These are phyloP conservation scores for Erysimum cheiri DNA, from an alignment of 441 rosid genomes.

Conservation along the genomic window DNA sequence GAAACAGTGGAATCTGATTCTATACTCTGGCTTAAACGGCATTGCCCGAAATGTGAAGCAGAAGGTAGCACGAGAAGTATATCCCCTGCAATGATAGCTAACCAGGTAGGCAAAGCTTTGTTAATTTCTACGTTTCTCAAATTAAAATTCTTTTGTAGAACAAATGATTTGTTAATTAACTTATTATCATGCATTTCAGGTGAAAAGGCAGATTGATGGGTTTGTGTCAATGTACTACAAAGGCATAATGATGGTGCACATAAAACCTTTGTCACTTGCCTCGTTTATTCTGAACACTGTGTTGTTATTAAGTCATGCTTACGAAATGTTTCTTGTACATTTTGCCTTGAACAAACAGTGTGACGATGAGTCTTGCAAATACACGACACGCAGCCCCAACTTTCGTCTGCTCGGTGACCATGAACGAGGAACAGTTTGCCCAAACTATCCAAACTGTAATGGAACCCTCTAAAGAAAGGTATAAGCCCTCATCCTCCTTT, in stretches of 20 bases:
- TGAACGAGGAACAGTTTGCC: conserved; percentile 90
- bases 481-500: background rate
- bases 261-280: conserved; percentile 9
- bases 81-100: conserved; percentile 79
- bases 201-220: conserved; percentile 77
- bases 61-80: conserved; percentile 66
- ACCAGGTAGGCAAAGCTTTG: conserved; percentile 60
- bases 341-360: conserved; percentile 52
- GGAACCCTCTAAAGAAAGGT: conserved; percentile 87
- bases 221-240: conserved; percentile 80
- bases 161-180: conserved; percentile 27
- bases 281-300: conserved; percentile 7
- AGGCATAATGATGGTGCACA: conserved; percentile 87
- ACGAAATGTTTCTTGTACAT: conserved; percentile 4
- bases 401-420: conserved; percentile 73
- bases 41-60: conserved; percentile 74
- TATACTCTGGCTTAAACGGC: conserved; percentile 74
- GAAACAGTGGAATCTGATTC: conserved; percentile 55
- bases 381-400: conserved; percentile 66
- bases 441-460: conserved; percentile 85
- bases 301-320: conserved; percentile 5
- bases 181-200: conserved; percentile 57
- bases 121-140: background rate
- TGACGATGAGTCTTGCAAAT: conserved; percentile 91
- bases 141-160: background rate